phyloP scores from a whole-genome alignment of 345 rosid genomes.

The Xanthoceras sorbifolium region DNA sequence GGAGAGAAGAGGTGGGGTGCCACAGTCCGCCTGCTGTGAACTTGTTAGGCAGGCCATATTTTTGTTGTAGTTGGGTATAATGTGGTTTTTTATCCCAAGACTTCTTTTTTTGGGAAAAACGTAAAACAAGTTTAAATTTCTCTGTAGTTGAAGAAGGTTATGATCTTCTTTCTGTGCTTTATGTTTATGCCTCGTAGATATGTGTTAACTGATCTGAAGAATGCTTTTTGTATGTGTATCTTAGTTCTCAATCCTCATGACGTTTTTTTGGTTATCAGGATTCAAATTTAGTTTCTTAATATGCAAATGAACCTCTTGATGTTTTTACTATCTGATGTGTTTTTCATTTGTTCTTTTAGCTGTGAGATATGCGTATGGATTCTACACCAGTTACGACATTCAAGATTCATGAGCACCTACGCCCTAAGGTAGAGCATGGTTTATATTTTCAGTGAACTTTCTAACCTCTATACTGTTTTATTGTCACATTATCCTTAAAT shows the following conservation, averaged over 20 bases:
- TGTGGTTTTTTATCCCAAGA: background rate
- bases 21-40: too few species aligned
- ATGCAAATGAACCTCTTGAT: conserved; percentile 11
- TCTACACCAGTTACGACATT: conserved; percentile 53
- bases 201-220: background rate
- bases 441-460: background rate
- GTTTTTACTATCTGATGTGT: conserved; percentile 16
- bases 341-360: conserved; percentile 36
- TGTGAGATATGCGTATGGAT: conserved; percentile 64
- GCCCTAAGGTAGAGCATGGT: conserved; percentile 45
- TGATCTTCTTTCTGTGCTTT: background rate
- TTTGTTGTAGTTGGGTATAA: background rate
- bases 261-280: background rate
- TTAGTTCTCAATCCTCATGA: conserved; percentile 8
- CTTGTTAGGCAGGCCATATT: background rate
- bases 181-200: background rate
- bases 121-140: background rate
- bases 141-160: background rate
- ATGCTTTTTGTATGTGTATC: background rate
- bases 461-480: background rate
- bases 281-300: background rate
- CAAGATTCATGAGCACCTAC: conserved; percentile 60
- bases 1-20: background rate
- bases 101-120: background rate
- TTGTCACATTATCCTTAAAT: background rate